phyloP scores from a whole-genome alignment of 2,329 filamentous ascomycete species.

The Trichoderma brevicompactum region DNA sequence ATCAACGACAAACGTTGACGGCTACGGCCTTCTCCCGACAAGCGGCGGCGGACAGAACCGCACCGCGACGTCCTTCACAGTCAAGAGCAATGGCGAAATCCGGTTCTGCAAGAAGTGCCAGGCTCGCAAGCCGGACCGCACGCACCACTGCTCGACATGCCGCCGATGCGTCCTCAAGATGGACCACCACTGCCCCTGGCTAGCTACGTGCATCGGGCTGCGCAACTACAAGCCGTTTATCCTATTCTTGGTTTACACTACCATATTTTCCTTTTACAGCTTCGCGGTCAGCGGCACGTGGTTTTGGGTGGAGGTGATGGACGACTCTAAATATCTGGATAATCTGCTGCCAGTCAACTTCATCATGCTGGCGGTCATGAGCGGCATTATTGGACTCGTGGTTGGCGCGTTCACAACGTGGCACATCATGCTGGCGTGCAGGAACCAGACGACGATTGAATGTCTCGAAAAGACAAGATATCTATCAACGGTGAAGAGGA shows the following conservation, averaged over 20 bases:
- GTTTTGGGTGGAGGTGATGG: conserved; percentile 83
- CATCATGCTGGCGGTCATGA: conserved; percentile 82
- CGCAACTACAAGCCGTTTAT: conserved; percentile 96
- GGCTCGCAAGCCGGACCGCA: conserved; percentile 88
- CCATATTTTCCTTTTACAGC: conserved; percentile 79
- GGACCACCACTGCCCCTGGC: conserved; percentile 99
- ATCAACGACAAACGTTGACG: conserved; percentile 64
- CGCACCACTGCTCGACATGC: conserved; percentile 96
- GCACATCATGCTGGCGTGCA: conserved; percentile 81
- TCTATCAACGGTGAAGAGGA: conserved; percentile 74
- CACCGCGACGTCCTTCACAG: conserved; percentile 76
- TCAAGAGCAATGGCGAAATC: conserved; percentile 85
- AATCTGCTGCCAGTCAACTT: conserved; percentile 86
- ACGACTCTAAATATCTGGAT: conserved; percentile 72
- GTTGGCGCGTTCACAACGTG: conserved; percentile 87
- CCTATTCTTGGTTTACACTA: conserved; percentile 88
- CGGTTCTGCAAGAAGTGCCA: conserved; percentile 98
- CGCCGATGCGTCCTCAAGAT: conserved; percentile 95
- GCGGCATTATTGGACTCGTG: conserved; percentile 89
- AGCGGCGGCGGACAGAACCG: conserved; percentile 51
- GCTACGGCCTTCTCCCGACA: conserved; percentile 84
- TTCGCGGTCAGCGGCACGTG: conserved; percentile 79
- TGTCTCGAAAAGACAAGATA: conserved; percentile 96
- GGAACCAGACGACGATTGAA: conserved; percentile 92
- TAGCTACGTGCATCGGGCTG: conserved; percentile 92